phyloP scores from a whole-genome alignment of 495 filamentous ascomycete genomes.

The Hyaloscypha hepaticicola region DNA sequence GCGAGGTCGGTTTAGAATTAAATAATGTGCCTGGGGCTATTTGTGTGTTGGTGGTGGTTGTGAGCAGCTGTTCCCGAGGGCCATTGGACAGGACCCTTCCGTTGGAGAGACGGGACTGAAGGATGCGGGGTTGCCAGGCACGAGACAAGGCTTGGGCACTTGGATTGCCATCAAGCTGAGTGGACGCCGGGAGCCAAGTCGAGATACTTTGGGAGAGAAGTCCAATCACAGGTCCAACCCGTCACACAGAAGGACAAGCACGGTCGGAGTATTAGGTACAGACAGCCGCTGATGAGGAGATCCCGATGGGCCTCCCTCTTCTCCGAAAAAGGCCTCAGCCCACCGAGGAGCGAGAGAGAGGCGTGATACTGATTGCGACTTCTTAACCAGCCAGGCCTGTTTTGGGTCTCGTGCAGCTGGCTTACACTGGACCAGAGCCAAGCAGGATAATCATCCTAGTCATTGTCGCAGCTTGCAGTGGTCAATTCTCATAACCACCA shows the following conservation, averaged over 20 bases:
- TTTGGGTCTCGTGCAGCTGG: neutral
- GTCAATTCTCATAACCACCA: neutral
- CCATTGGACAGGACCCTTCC: neutral
- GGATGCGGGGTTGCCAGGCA: constrained; percentile 10
- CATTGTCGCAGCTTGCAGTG: neutral
- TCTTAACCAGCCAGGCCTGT: neutral
- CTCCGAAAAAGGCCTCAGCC: neutral
- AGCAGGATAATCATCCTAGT: neutral
- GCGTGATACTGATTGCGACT: neutral
- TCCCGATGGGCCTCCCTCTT: neutral
- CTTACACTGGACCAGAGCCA: neutral
- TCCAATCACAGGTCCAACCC: neutral
- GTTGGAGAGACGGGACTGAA: neutral
- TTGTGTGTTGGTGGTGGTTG: neutral
- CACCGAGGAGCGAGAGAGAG: neutral
- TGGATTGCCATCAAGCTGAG: neutral
- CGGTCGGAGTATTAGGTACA: neutral
- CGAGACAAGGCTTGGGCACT: neutral
- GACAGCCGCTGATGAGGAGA: neutral
- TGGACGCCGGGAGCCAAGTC: neutral
- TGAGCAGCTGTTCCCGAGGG: neutral
- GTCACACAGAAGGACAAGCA: neutral
- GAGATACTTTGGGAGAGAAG: neutral
- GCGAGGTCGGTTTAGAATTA: neutral
- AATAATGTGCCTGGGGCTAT: neutral